These are phyloP conservation scores for Coffea canephora DNA, from an alignment of 257 asterid genomes.

Conservation along the genomic window DNA sequence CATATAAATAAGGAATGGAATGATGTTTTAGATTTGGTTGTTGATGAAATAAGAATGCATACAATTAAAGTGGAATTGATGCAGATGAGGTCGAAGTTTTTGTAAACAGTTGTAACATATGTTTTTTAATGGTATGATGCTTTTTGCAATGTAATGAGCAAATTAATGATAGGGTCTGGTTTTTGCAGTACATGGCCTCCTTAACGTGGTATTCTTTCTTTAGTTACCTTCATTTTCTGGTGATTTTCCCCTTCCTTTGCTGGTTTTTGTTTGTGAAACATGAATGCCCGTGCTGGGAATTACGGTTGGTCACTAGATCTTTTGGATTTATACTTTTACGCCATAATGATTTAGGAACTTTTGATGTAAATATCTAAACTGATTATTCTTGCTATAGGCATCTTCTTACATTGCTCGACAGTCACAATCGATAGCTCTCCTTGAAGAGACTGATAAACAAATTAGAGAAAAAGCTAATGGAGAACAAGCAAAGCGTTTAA, in stretches of 20 bases:
- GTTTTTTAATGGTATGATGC: too few species aligned
- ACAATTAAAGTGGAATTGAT: neutral
- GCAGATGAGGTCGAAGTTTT: neutral
- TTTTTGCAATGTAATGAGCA: neutral
- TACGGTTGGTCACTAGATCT: neutral
- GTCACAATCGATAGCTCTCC: constrained; percentile 60
- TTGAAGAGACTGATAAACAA: constrained; percentile 94
- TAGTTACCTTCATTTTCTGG: neutral
- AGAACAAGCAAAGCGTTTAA: constrained; percentile 77
- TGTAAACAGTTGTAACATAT: neutral
- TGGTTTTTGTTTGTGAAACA: neutral
- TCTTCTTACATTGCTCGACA: constrained; percentile 83
- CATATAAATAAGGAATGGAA: neutral
- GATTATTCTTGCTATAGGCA: constrained; percentile 47
- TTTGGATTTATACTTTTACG: neutral
- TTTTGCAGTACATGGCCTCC: neutral
- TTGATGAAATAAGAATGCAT: neutral
- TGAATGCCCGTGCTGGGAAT: neutral
- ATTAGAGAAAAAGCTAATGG: constrained; percentile 60
- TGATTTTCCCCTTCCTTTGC: neutral
- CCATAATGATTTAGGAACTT: neutral
- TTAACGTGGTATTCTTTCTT: neutral
- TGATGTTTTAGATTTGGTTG: neutral
- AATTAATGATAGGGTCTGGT: neutral
- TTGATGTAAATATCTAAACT: constrained; percentile 6